Evolutionary conservation across 2,329 filamentous ascomycete genomes (phyloP), one percentile per base, ranked within the genome.

Genomic region (Zymoseptoria brevis): DNA sequence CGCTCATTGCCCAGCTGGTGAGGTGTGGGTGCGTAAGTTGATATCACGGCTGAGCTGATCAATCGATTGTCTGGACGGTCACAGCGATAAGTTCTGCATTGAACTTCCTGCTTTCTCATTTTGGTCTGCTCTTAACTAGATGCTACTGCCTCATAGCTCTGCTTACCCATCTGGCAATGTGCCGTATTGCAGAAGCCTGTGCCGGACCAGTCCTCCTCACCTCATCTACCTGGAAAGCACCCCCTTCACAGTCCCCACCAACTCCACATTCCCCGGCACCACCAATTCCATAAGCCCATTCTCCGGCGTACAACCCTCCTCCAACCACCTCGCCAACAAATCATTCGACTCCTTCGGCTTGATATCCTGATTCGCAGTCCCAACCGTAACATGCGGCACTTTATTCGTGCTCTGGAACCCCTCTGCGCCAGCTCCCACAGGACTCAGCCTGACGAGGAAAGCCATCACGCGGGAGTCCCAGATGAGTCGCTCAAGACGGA

Each of bases 281-380:
- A 77, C 76, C 19, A 78, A 67, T 67, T 86, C 83, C 49, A 74
- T 75, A 57, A 86, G 83, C 0, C 81, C 82, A 4, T 73, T 80
- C n/a, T 75, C 71, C 6, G 73, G 75, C 2, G 70, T 80, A 69
- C 73, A 79, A 0, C 84, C 84, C 54, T 76, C 73, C 62, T 87
- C 80, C 62, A 94, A 71, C 93, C 93, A 97, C 60, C 79, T 79
- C 63, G 80, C 80, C 59, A 99, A 74, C 69, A 99, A 67, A 60
- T 90, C 86, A 71, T 99, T 99, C 76, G 92, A 96, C 78, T 99
- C 93, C 75, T 89, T 92, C 0, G 94, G 93, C 77, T 96, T 97
- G 68, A 97, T 84, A 7, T 79, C 74, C 53, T 80, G 75, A 64
- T 86, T 82, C 8, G 85, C 83, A 0, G 94, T 99, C 19, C 94